phyloP scores from a whole-genome alignment of 139 green algal species.

The Micractinium sp. region DNA sequence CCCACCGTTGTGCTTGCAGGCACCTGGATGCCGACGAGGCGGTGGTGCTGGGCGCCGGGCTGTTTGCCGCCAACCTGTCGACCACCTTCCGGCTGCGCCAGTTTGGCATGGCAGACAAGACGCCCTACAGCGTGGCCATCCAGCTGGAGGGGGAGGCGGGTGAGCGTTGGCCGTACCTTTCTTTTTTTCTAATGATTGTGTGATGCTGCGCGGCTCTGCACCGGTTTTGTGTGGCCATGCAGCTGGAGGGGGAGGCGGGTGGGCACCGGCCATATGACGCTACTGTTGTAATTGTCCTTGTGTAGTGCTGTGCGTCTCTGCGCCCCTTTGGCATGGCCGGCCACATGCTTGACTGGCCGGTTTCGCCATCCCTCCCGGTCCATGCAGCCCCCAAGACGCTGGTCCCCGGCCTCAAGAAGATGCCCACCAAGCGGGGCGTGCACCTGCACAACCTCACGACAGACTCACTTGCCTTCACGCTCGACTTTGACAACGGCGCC shows the following conservation, averaged over 20 bases:
- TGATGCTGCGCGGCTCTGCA: no score
- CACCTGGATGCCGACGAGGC: slow-evolving; percentile 99
- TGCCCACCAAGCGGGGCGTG: slow-evolving; percentile 77
- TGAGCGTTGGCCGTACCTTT: not conserved
- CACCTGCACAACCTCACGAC: slow-evolving; percentile 61
- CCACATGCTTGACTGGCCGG: not conserved
- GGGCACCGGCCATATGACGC: not conserved
- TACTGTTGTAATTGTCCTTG: not conserved
- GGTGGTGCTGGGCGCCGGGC: slow-evolving; percentile 86
- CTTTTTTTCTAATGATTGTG: no score
- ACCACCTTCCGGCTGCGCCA: slow-evolving; percentile 96
- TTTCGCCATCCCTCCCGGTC: not conserved
- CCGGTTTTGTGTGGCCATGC: no score
- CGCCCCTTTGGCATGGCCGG: not conserved
- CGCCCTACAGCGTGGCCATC: slow-evolving; percentile 75
- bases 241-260: not conserved
- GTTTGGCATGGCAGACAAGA: slow-evolving; percentile 90
- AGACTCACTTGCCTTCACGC: slow-evolving; percentile 59
- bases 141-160: slow-evolving; percentile 44
- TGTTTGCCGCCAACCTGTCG: slow-evolving; percentile 96
- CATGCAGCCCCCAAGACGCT: slow-evolving; percentile 33
- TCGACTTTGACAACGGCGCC: slow-evolving; percentile 66
- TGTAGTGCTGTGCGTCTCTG: not conserved
- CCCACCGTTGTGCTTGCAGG: no score
- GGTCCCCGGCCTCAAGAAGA: slow-evolving; percentile 70